Conservation (phyloP, 2,329 filamentous ascomycete genomes). For the Nakataea oryzae region DNA sequence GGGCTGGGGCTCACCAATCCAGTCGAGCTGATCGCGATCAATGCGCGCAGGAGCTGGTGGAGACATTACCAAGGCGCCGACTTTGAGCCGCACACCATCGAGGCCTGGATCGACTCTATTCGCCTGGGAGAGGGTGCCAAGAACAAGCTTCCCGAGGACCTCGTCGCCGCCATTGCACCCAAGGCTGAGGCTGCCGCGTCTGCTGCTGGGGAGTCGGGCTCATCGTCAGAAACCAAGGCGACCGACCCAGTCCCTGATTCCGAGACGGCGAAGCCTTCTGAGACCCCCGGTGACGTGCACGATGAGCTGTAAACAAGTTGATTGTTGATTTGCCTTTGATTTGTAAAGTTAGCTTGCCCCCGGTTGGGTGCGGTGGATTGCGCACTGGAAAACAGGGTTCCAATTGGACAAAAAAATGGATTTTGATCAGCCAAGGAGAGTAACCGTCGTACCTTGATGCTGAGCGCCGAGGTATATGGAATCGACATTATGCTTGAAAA, state of each 20-base stretch:
- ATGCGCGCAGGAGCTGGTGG: conserved; percentile 81
- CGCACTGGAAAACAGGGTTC: not conserved
- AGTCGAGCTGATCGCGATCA: conserved; percentile 70
- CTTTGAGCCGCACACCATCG: conserved; percentile 52
- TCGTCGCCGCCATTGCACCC: conserved; percentile 33
- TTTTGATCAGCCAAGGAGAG: not conserved
- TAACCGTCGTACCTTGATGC: not conserved
- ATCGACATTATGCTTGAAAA: not conserved
- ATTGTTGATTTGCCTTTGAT: not conserved
- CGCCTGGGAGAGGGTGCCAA: conserved; percentile 80
- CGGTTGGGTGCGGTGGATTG: not conserved
- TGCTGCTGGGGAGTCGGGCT: conserved; percentile 7
- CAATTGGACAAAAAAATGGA: not conserved
- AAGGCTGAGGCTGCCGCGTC: conserved; percentile 15
- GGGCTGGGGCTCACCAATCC: conserved; percentile 51
- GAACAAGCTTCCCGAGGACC: conserved; percentile 56
- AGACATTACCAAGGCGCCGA: conserved; percentile 53
- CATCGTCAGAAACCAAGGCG: conserved; percentile 8
- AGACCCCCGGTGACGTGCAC: conserved; percentile 24
- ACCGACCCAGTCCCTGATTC: conserved; percentile 19
- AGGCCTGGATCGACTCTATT: conserved; percentile 85
- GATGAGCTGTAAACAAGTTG: conserved; percentile 35
- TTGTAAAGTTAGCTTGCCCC: not conserved
- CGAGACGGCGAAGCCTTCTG: conserved; percentile 15
- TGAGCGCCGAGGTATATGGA: not conserved